Base-by-base conservation (phyloP, 2,329 filamentous ascomycete species). In the Microdochium bolleyi region DNA sequence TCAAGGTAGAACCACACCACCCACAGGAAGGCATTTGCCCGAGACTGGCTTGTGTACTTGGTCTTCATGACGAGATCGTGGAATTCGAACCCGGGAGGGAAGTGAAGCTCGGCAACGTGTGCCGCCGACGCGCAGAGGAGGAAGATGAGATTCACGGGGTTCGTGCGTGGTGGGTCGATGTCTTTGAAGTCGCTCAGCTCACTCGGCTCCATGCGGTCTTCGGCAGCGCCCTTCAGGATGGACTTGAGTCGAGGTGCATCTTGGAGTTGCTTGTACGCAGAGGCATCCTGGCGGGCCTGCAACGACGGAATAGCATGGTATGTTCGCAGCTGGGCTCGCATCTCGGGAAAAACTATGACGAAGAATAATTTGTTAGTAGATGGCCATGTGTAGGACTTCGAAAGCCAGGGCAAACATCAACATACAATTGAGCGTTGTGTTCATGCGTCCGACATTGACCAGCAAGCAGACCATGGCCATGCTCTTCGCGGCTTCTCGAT, bases 391-490 rank as follows among this genome's bases (percentile, higher is more conserved):
- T n/a, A n/a, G 24, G 19, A 24, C n/a, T 16, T 19, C 38, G 16
- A 53, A 9, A 27, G 32, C 49, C 48, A 53, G n/a, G 32, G 53
- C 9, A 21, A 53, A 49, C 34, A 53, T 54, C 51, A 52, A 69
- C 84, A 66, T 75, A 96, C 92, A 97, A 66, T 99, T 99, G 49
- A 99, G 77, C 0, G 94, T 99, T 1, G 94, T 99, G 70, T 99
- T 99, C 94, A 99, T 99, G 57, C 94, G 82, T 54, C 94, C 94
- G 58, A 99, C 89, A 65, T 99, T 99, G 67, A 99, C 94, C 62
- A 99, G 74, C 58, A 99, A 75, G 70, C 94, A 99, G 54, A 99
- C 92, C 94, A 99, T 99, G 51, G 94, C 94, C 94, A 99, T 99
- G 64, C 90, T 92, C 68, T 96, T 91, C 34, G 92, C 94, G 22